These are phyloP conservation scores for Glonium stellatum DNA, from an alignment of 495 filamentous ascomycete genomes.

Conservation along the genomic window DNA sequence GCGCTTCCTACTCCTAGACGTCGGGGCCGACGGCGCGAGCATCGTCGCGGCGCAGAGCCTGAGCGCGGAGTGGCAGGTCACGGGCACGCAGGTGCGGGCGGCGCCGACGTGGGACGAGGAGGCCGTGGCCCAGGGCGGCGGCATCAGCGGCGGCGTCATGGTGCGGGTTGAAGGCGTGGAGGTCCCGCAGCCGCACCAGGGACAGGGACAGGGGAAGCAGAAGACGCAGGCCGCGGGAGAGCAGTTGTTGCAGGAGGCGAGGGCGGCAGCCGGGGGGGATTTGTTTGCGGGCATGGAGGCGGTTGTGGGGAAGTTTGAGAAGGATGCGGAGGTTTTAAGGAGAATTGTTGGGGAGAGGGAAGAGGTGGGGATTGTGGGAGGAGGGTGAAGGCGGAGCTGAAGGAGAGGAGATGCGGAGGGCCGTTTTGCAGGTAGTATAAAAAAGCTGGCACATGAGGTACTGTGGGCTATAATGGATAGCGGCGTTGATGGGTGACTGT, in stretches of 20 bases:
- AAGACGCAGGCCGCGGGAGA: constrained; percentile 15
- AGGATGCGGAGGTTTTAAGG: constrained; percentile 22
- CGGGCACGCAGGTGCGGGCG: constrained; percentile 19
- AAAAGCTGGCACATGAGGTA: too few species aligned
- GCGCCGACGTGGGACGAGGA: constrained; percentile 35
- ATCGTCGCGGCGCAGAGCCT: constrained; percentile 31
- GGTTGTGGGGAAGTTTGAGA: constrained; percentile 21
- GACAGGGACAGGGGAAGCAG: constrained; percentile 12
- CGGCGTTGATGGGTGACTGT: too few species aligned
- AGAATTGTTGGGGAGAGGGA: constrained; percentile 22
- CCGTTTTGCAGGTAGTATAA: too few species aligned
- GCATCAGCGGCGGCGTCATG: constrained; percentile 25
- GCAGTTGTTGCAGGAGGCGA: constrained; percentile 21
- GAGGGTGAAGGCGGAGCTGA: too few species aligned
- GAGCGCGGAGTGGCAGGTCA: constrained; percentile 34
- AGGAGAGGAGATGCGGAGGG: too few species aligned
- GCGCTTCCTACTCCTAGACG: constrained; percentile 34
- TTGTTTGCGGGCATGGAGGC: constrained; percentile 24
- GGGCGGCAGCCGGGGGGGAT: constrained; percentile 17
- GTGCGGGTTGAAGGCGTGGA: constrained; percentile 30
- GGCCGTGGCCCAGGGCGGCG: constrained; percentile 6
- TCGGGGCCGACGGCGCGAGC: constrained; percentile 32
- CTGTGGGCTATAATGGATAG: too few species aligned
- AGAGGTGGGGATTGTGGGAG: not conserved
- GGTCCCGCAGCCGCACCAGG: constrained; percentile 1